Conservation (phyloP, 2,329 filamentous ascomycete genomes). For the Aureobasidium sp. region DNA sequence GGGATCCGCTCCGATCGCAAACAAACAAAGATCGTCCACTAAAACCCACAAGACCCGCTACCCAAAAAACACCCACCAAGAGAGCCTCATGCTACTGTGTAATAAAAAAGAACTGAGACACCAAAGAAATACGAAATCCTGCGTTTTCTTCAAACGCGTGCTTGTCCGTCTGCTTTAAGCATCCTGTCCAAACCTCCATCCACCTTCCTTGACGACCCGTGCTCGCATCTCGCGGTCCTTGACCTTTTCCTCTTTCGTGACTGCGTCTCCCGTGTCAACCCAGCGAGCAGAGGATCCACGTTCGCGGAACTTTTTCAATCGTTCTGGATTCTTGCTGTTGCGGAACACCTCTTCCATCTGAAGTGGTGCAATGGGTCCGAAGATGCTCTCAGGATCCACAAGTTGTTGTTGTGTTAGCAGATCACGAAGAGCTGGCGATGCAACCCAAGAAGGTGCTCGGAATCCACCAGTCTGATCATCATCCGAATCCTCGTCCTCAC, state of each 20-base stretch:
- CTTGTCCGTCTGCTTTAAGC: neutral
- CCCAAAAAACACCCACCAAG: neutral
- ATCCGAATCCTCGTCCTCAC: slow-evolving; percentile 68
- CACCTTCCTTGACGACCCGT: slow-evolving; percentile 71
- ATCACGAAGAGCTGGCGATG: slow-evolving; percentile 72
- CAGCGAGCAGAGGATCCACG: slow-evolving; percentile 94
- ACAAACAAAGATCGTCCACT: slow-evolving; percentile 12
- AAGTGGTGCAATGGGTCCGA: slow-evolving; percentile 79
- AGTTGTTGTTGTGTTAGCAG: slow-evolving; percentile 76
- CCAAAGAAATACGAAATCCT: slow-evolving; percentile 9
- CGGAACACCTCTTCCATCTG: slow-evolving; percentile 96
- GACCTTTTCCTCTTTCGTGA: slow-evolving; percentile 82
- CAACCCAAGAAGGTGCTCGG: slow-evolving; percentile 73
- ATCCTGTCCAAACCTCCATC: slow-evolving; percentile 60
- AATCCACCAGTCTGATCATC: slow-evolving; percentile 45
- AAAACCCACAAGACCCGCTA: slow-evolving; percentile 1
- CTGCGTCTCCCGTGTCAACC: slow-evolving; percentile 62
- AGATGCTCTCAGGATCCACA: slow-evolving; percentile 76
- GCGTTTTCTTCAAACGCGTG: neutral
- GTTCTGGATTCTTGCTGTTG: slow-evolving; percentile 64
- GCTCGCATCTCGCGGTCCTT: slow-evolving; percentile 75
- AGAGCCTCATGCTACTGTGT: neutral
- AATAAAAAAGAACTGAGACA: neutral
- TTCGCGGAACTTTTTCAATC: slow-evolving; percentile 79
- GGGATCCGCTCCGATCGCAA: slow-evolving; percentile 1